A percentile compares a stretch with the other conserved stretches of the same genome.
phyloP scores from a whole-genome alignment of 257 asterid species.

The Solanum tacnaense region DNA sequence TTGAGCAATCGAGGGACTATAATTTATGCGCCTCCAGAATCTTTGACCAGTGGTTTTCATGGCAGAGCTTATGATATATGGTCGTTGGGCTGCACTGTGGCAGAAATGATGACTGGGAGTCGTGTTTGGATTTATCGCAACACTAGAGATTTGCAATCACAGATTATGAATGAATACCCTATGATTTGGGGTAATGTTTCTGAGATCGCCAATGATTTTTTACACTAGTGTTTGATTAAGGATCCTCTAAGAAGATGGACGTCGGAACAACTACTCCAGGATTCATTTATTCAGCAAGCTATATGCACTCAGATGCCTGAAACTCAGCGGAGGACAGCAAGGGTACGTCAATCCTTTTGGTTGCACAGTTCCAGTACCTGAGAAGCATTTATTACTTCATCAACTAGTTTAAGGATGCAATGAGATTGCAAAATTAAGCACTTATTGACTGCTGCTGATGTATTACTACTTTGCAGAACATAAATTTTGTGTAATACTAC shows the following conservation, averaged over 20 bases:
- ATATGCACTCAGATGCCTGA: not conserved
- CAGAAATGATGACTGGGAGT: not conserved
- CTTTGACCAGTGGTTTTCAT: not conserved
- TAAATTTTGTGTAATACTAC: too few relatives aligned
- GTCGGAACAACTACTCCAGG: not conserved
- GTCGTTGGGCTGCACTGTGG: constrained; percentile 1
- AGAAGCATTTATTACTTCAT: too few relatives aligned
- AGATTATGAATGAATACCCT: not conserved
- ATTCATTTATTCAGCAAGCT: not conserved
- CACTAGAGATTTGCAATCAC: not conserved
- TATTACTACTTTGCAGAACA: not conserved
- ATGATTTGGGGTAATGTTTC: not conserved
- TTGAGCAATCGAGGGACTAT: not conserved
- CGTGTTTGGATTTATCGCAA: not conserved
- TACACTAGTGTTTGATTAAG: not conserved
- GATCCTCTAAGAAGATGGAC: constrained; percentile 1
- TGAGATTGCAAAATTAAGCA: too few relatives aligned
- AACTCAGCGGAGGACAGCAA: too few relatives aligned
- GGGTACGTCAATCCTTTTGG: too few relatives aligned
- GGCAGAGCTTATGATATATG: not conserved
- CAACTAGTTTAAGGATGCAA: too few relatives aligned
- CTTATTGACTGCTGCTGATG: not conserved
- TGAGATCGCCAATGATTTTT: not conserved
- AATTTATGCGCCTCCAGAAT: not conserved
- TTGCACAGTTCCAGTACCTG: too few relatives aligned